Conservation (phyloP, 805 yeast genomes). For the Starmera pachycereana region DNA sequence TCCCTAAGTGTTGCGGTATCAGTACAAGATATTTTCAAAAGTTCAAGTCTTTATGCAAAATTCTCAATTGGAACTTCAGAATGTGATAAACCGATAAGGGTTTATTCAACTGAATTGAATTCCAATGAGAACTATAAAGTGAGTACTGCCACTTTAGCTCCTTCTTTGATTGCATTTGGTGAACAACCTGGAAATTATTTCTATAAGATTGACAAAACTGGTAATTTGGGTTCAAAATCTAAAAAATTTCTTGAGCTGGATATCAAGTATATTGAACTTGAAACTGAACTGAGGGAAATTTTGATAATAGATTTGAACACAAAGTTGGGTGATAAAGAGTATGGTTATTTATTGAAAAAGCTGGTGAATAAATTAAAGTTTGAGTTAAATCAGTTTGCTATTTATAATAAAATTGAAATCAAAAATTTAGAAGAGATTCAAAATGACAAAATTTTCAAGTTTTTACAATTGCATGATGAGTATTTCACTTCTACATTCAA, state of each 20-base stretch:
- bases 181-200: conserved; percentile 64
- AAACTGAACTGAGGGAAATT: conserved; percentile 30
- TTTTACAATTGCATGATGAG: too few relatives aligned
- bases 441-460: too few relatives aligned
- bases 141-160: conserved; percentile 19
- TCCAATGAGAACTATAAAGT: conserved; percentile 25
- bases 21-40: conserved; percentile 68
- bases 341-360: conserved; percentile 12
- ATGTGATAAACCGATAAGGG: conserved; percentile 39
- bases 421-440: not conserved
- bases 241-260: conserved; percentile 31
- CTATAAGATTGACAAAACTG: conserved; percentile 34
- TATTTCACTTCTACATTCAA: too few relatives aligned
- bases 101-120: conserved; percentile 32
- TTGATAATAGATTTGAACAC: conserved; percentile 10
- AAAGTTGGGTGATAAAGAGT: conserved; percentile 1
- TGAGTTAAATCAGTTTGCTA: conserved; percentile 24
- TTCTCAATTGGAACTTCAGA: conserved; percentile 58
- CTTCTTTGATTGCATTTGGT: conserved; percentile 40
- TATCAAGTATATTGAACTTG: conserved; percentile 36
- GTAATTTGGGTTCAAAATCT: conserved; percentile 9
- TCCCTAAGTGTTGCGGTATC: conserved; percentile 57
- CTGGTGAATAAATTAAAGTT: conserved; percentile 16
- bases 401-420: conserved; percentile 15
- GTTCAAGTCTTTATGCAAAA: conserved; percentile 46